Base-by-base conservation (phyloP, 441 rosid species). In the Gossypium trilobum region DNA sequence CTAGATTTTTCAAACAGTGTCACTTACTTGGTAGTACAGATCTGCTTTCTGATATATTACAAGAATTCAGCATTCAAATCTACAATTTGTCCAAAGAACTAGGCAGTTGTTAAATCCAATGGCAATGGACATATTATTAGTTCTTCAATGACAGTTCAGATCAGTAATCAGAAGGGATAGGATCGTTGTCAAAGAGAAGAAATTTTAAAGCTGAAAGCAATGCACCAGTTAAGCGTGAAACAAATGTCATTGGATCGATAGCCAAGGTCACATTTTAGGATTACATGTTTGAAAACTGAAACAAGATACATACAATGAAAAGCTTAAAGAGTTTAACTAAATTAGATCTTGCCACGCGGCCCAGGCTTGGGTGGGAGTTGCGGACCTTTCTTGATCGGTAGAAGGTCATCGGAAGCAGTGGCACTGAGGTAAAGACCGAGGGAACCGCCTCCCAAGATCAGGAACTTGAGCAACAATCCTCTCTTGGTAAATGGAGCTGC, bases 401-500 rank as follows among this genome's bases (percentile, higher is more conserved):
- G 85, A 74, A 91, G 78, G 75, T 91, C 92, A 0, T 89, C 90
- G 1, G 93, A 73, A 2, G 92, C 89, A 0, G 87, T 82, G 77
- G 92, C 87, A 57, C 98, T 86, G 60, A 83, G 76, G 82, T 84
- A 91, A 74, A 96, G 91, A 36, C 89, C 85, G 60, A 85, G 77
- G 17, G 94, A 85, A 71, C 97, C 97, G 56, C 95, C 97, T 78
- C 94, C 97, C 82, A 92, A 75, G 64, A 92, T 84, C 87, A 90
- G 86, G 81, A 92, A 95, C 91, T 90, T 92, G 79, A 94, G 97
- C 84, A 94, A 79, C 64, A 91, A 76, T 60, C 97, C 97, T 83
- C 97, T 91, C 89, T 92, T 92, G 72, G 97, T 89, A 84, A 94
- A 92, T 79, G 97, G 99, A 68, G 89, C 93, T 6, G 88, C 96